A percentile compares a stretch with the other conserved stretches of the same genome.
These are phyloP conservation scores for Auricularia sp. DNA, from an alignment of 768 basidiomycete species.

Conservation along the genomic window DNA sequence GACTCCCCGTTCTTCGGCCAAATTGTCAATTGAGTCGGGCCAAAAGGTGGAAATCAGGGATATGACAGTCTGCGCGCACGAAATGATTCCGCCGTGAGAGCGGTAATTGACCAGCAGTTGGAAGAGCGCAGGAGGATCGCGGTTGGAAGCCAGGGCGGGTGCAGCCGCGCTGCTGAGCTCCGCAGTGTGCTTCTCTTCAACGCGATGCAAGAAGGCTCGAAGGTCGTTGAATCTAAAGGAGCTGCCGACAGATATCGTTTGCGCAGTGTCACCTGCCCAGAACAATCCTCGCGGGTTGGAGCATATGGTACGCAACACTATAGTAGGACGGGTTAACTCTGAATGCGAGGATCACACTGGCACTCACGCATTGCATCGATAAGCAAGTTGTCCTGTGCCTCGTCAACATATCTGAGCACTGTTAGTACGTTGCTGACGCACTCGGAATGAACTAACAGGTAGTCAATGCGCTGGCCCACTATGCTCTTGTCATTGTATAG, in stretches of 20 bases:
- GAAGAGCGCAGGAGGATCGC: constrained; percentile 24
- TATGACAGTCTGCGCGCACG: constrained; percentile 56
- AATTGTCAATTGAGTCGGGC: constrained; percentile 52
- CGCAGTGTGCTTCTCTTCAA: constrained; percentile 38
- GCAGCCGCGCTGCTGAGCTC: background rate
- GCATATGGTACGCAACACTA: constrained; percentile 57
- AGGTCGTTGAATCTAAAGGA: constrained; percentile 64
- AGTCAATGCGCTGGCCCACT: constrained; percentile 40
- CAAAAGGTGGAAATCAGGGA: constrained; percentile 53
- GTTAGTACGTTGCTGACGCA: background rate
- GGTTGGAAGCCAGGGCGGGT: background rate
- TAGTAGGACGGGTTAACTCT: background rate
- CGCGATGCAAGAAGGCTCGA: constrained; percentile 53
- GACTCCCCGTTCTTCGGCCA: constrained; percentile 46
- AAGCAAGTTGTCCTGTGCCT: constrained; percentile 62
- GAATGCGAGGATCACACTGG: background rate
- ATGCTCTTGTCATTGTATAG: constrained; percentile 22
- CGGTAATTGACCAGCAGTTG: constrained; percentile 58
- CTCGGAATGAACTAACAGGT: constrained; percentile 32
- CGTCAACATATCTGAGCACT: constrained; percentile 52
- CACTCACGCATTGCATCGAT: constrained; percentile 50
- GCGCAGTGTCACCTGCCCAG: constrained; percentile 75
- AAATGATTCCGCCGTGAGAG: constrained; percentile 65
- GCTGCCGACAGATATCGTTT: constrained; percentile 65
- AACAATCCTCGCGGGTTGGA: constrained; percentile 57